These are phyloP conservation scores for Dillenia suffruticosa DNA, from an alignment of 164 flowering plant species.

Conservation along the genomic window DNA sequence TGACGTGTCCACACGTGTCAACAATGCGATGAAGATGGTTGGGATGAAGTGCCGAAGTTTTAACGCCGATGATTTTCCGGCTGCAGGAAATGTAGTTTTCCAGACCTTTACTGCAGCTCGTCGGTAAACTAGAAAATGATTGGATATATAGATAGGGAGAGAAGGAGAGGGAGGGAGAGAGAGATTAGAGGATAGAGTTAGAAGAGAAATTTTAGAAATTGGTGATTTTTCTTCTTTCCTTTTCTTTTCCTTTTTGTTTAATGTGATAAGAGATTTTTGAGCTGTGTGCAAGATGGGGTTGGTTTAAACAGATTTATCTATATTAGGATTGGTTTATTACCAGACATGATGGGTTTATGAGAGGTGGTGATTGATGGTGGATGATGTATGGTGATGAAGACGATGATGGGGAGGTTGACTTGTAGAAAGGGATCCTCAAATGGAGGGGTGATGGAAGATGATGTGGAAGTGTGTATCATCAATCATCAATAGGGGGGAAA, in stretches of 20 bases:
- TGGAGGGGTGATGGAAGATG: conserved; percentile 1
- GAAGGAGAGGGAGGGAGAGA: neutral
- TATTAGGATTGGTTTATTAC: no score
- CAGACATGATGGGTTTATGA: no score
- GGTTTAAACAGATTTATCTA: no score
- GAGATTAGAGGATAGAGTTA: neutral
- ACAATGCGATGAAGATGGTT: conserved; percentile 37
- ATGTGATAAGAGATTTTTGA: no score
- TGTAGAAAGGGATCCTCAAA: conserved; percentile 3
- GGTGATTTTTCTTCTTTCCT: conserved; percentile 6
- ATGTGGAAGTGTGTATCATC: conserved; percentile 1
- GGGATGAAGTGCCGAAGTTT: conserved; percentile 60
- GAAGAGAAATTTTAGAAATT: neutral
- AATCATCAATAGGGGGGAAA: no score
- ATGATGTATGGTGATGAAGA: conserved; percentile 7
- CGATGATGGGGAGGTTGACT: conserved; percentile 19
- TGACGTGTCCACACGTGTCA: conserved; percentile 34
- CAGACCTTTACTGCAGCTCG: conserved; percentile 66
- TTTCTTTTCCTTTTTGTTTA: neutral
- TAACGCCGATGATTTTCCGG: conserved; percentile 59
- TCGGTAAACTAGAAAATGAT: conserved; percentile 22
- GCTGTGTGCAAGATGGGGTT: no score
- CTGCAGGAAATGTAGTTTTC: conserved; percentile 58
- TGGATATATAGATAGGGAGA: no score
- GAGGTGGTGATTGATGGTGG: neutral